Evolutionary conservation across 768 basidiomycete species (phyloP), one percentile per base, ranked within the genome.

Genomic region (Calocera viscosa): DNA sequence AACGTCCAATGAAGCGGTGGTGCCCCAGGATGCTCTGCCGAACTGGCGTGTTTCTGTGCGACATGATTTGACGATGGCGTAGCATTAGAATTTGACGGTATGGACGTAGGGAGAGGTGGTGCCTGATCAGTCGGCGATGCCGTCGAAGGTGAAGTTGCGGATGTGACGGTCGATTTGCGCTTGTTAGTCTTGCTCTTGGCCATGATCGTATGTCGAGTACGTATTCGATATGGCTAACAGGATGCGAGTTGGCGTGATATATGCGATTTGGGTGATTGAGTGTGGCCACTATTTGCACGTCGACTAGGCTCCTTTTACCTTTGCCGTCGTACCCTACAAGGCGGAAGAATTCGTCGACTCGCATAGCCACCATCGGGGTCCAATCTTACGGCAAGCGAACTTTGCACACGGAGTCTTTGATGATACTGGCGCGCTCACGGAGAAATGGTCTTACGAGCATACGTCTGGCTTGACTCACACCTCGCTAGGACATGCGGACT

Each of bases 311-410:
- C 53, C 53, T 60, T 60, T 60, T 60, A 26, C 53, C 26, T 47
- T 47, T 26, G 26, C 53, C 30, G 2, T 32, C 11, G 22, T 32
- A 26, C 26, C 24, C 53, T 12, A 22, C 53, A 60, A 60, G 53
- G 53, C 53, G 53, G 53, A 60, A 60, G 53, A 60, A 60, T 60
- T 60, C 26, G 43, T 26, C 53, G 24, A 22, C 53, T 16, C 26
- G 24, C 53, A 60, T 60, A 60, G 53, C 53, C 53, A 60, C 53
- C 22, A 60, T 60, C 53, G 53, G 53, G 26, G 53, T 60, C 53
- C 53, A 11, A 16, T 26, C 30, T 60, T 60, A 60, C 53, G 53
- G 11, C 30, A 60, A 28, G 19, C 53, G 10, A 14, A n/a, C 24
- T 22, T 16, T 16, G 30, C 53, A 24, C 16, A 19, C 43, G 43